phyloP scores from a whole-genome alignment of 495 filamentous ascomycete species.

The Tricharina praecox region DNA sequence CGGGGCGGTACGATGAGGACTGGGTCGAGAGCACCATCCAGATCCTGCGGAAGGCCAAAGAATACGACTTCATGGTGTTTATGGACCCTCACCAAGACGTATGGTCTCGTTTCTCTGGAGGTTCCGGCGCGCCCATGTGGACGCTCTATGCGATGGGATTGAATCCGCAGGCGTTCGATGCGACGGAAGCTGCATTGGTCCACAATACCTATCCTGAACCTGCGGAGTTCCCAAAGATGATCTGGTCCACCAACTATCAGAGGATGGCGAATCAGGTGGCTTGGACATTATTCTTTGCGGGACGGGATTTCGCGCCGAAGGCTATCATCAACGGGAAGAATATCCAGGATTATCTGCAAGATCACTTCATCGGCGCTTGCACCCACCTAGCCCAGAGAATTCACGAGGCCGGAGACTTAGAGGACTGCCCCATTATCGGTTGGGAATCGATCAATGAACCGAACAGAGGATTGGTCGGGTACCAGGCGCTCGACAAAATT shows the following conservation, averaged over 20 bases:
- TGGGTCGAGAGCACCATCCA: slow-evolving; percentile 84
- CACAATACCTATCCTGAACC: slow-evolving; percentile 89
- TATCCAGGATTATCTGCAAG: slow-evolving; percentile 89
- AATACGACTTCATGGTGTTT: slow-evolving; percentile 87
- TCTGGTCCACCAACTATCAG: slow-evolving; percentile 94
- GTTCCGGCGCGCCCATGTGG: slow-evolving; percentile 95
- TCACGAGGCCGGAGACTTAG: slow-evolving; percentile 76
- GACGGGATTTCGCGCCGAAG: slow-evolving; percentile 86
- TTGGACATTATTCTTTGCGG: slow-evolving; percentile 61
- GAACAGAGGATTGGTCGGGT: slow-evolving; percentile 74
- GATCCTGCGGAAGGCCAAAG: slow-evolving; percentile 63
- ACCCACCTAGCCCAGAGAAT: slow-evolving; percentile 67
- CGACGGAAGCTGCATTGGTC: slow-evolving; percentile 81
- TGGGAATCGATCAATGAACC: slow-evolving; percentile 96
- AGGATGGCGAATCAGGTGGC: slow-evolving; percentile 54
- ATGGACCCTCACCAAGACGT: slow-evolving; percentile 98
- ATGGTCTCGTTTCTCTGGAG: slow-evolving; percentile 87
- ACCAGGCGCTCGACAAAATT: slow-evolving; percentile 63
- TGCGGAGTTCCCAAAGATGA: slow-evolving; percentile 87
- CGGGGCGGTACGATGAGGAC: slow-evolving; percentile 86
- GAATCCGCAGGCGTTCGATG: slow-evolving; percentile 65
- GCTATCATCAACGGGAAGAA: slow-evolving; percentile 88
- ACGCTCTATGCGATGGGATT: slow-evolving; percentile 86
- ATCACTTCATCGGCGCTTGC: slow-evolving; percentile 66
- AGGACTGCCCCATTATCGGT: slow-evolving; percentile 75